phyloP scores from a whole-genome alignment of 495 filamentous ascomycete genomes.

The Aspergillus indologenus region DNA sequence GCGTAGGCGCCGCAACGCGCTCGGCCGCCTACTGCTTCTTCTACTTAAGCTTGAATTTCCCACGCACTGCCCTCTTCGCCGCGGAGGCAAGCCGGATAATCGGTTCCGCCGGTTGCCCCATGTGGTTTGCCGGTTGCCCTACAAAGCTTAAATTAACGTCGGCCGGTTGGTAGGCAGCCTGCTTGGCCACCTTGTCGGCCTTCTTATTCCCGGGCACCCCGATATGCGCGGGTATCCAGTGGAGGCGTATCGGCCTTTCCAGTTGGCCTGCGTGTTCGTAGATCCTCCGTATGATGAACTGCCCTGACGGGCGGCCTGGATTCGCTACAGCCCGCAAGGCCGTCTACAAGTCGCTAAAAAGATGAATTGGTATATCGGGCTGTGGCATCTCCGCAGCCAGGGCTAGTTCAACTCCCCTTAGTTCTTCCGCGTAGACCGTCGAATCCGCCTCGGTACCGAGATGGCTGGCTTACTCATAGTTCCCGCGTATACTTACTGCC shows the following conservation, averaged over 20 bases:
- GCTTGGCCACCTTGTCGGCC: slow-evolving; percentile 6
- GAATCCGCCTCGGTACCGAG: neutral
- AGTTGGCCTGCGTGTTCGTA: neutral
- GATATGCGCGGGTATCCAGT: slow-evolving; percentile 2
- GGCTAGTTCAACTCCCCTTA: neutral
- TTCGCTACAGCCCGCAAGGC: neutral
- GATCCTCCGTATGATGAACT: slow-evolving; percentile 8
- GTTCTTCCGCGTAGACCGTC: neutral
- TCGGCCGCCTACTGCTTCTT: neutral
- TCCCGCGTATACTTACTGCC: neutral
- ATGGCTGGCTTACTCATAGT: neutral
- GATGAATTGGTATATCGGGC: neutral
- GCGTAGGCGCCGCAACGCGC: slow-evolving; percentile 6
- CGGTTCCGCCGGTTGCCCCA: no score
- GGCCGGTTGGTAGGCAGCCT: neutral
- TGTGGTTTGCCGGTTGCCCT: no score
- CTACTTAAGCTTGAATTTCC: neutral
- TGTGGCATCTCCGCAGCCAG: neutral
- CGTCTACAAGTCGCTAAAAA: neutral
- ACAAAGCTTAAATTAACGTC: neutral
- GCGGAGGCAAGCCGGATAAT: no score
- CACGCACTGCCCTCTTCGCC: neutral
- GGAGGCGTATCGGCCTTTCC: neutral
- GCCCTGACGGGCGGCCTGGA: slow-evolving; percentile 9
- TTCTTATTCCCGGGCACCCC: slow-evolving; percentile 5